These are phyloP conservation scores for Trichoderma polysporum DNA, from an alignment of 2,329 filamentous ascomycete species.

Conservation along the genomic window DNA sequence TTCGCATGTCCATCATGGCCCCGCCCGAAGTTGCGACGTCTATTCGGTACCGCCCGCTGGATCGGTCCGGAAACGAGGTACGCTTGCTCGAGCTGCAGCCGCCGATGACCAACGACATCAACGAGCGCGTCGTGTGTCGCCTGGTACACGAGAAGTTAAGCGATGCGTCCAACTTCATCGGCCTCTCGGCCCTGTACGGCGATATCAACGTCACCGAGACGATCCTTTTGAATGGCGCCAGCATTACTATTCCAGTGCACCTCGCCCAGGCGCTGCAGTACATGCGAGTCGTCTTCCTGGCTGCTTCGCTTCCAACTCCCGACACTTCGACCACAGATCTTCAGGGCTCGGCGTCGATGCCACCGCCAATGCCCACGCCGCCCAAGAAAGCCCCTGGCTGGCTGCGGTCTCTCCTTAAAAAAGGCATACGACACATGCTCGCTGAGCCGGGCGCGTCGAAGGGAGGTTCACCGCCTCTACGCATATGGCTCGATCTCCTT, in stretches of 20 bases:
- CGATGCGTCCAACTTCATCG: slow-evolving; percentile 31
- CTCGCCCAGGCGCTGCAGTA: slow-evolving; percentile 34
- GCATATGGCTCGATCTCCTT: slow-evolving; percentile 36
- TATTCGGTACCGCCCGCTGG: slow-evolving; percentile 26
- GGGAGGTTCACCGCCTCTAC: slow-evolving; percentile 22
- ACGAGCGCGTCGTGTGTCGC: slow-evolving; percentile 35
- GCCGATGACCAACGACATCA: slow-evolving; percentile 26
- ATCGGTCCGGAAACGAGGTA: slow-evolving; percentile 30
- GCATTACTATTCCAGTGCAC: slow-evolving; percentile 31
- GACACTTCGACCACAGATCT: slow-evolving; percentile 19
- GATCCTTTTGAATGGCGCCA: slow-evolving; percentile 32
- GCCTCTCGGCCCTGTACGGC: slow-evolving; percentile 34
- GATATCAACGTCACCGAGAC: slow-evolving; percentile 32
- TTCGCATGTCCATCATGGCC: slow-evolving; percentile 21
- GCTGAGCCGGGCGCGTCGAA: slow-evolving; percentile 12
- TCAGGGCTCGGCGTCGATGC: background rate
- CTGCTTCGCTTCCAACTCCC: slow-evolving; percentile 21
- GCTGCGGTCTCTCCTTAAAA: slow-evolving; percentile 25
- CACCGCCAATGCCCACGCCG: slow-evolving; percentile 23
- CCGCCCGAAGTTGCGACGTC: slow-evolving; percentile 14
- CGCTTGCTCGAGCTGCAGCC: slow-evolving; percentile 37
- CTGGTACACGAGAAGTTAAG: slow-evolving; percentile 33
- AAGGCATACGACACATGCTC: slow-evolving; percentile 22
- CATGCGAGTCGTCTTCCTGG: slow-evolving; percentile 36
- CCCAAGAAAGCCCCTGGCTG: slow-evolving; percentile 25